Evolutionary conservation across 305 asterid genomes (phyloP).

Genomic region (Petunia hybrid): DNA sequence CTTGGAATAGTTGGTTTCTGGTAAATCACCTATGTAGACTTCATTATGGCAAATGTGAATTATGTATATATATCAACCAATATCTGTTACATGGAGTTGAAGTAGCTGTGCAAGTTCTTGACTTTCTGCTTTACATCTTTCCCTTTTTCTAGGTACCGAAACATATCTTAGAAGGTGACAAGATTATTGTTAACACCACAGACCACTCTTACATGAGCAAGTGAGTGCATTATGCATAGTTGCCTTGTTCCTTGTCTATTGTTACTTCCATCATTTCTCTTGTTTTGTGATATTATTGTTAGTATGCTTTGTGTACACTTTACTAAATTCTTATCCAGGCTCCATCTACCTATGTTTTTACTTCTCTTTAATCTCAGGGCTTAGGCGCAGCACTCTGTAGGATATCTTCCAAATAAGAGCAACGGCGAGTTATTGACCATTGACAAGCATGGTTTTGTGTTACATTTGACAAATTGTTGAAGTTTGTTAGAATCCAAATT

Average conservation of each 20-base stretch:
- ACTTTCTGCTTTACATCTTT: conserved; percentile 25
- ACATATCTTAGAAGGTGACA: conserved; percentile 73
- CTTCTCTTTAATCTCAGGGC: conserved; percentile 26
- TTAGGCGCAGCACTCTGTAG: neutral
- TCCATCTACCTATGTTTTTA: neutral
- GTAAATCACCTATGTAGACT: conserved; percentile 8
- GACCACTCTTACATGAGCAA: conserved; percentile 71
- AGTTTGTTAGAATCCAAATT: conserved; percentile 19
- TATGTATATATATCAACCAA: neutral
- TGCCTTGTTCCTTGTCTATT: neutral
- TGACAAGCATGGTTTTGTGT: conserved; percentile 17
- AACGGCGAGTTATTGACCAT: neutral
- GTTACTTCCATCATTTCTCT: neutral
- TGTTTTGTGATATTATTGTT: neutral
- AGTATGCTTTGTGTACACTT: conserved; percentile 5
- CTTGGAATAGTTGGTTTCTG: neutral
- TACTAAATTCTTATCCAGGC: neutral
- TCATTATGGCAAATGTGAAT: conserved; percentile 8
- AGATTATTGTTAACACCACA: conserved; percentile 63
- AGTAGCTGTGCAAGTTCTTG: conserved; percentile 14
- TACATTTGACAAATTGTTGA: neutral
- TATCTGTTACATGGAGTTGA: neutral
- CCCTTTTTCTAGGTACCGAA: conserved; percentile 64
- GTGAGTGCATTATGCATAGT: conserved; percentile 44
- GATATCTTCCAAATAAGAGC: neutral